A percentile compares a stretch with the other conserved stretches of the same genome.
Evolutionary conservation across 495 filamentous ascomycete species (phyloP).

Genomic region (Chaetomium fimeti): DNA sequence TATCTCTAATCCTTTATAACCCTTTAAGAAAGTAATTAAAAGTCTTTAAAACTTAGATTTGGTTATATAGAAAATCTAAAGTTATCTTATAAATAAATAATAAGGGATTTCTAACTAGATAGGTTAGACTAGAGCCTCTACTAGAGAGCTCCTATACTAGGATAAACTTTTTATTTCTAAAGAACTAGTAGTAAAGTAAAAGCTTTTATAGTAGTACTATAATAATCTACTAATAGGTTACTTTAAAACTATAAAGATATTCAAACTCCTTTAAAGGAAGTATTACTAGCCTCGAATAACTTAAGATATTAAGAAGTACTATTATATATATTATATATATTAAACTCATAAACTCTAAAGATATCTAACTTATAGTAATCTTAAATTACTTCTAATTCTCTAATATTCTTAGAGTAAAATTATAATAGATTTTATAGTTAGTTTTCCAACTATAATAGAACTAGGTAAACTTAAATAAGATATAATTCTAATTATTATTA

Average conservation of each 20-base stretch:
- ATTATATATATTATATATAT: not conserved
- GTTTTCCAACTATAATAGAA: not conserved
- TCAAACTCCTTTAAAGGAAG: not conserved
- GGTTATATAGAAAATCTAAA: too few species aligned
- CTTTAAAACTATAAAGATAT: not conserved
- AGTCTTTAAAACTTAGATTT: too few species aligned
- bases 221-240: not conserved
- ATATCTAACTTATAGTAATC: not conserved
- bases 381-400: not conserved
- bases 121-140: too few species aligned
- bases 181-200: not conserved
- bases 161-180: not conserved
- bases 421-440: not conserved
- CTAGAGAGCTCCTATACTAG: too few species aligned
- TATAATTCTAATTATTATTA: not conserved
- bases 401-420: not conserved
- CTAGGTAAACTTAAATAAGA: not conserved
- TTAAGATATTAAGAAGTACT: not conserved
- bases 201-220: not conserved
- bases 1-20: too few species aligned
- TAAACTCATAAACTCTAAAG: not conserved
- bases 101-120: too few species aligned
- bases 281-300: not conserved
- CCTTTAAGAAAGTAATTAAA: too few species aligned
- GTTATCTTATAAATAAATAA: too few species aligned